Base-by-base conservation (phyloP, 495 filamentous ascomycete genomes). In the Aspergillus panamensis region DNA sequence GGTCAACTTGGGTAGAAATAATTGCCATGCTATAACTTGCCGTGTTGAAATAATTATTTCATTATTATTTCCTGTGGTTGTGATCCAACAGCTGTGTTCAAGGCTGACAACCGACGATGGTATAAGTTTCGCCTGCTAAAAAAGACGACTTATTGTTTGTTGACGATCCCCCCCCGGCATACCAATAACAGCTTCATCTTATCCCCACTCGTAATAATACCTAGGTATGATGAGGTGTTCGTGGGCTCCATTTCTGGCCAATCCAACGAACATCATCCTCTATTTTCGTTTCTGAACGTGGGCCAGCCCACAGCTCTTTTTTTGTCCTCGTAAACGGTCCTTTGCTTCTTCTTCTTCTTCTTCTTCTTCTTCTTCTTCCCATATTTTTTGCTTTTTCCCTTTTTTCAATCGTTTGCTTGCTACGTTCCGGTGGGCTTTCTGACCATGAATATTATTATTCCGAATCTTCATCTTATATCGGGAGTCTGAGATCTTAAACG, bases 201-300 rank as follows among this genome's bases (percentile, higher is more conserved):
- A 14, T 39, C 30, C 17, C 30, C 43, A 30, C 53, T 37, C 35
- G 25, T 49, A 12, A 21, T 42, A n/a, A n/a, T n/a, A n/a, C n/a
- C n/a, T n/a, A n/a, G n/a, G n/a, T n/a, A 33, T 30, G 37, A 47
- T 52, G 40, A 21, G 19, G 55, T 30, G 55, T 51, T 57, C 47
- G 42, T 39, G 53, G 32, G 42, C 44, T 56, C 53, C 53, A 56
- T 58, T 48, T 48, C 13, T 39, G 48, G n/a, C 48, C 25, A 17
- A 21, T 58, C 47, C 37, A 42, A 39, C 44, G 48, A 40, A 12
- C 35, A 39, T 39, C 35, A n/a, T 39, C 30, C 29, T 35, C 44
- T 17, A 35, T 57, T 35, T 33, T 9, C 17, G 20, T 20, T 42
- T 21, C 48, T 35, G 49, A 53, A 25, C 25, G 25, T 44, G 14